A percentile compares a stretch with the other conserved stretches of the same genome.
Evolutionary conservation across 352 stramenopile genomes (phyloP).

Genomic region (Thraustotheca clavata): DNA sequence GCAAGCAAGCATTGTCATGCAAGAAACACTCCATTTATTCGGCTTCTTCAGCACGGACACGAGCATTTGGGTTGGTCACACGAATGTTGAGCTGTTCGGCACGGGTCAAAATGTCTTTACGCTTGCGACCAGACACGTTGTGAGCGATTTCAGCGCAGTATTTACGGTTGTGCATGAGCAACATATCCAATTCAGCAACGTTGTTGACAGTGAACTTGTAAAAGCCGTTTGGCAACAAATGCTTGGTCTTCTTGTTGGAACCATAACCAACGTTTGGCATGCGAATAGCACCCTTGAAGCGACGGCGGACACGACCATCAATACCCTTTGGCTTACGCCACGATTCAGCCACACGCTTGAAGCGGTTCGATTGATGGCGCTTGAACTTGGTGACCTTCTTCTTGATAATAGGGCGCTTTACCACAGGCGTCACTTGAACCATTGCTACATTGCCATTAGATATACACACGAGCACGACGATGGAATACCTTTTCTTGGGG

Average conservation of each 20-base stretch:
- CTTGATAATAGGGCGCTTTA: constrained; percentile 95
- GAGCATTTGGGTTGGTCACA: constrained; percentile 97
- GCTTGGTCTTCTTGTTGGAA: constrained; percentile 98
- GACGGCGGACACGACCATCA: constrained; percentile 97
- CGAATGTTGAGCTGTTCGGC: constrained; percentile 97
- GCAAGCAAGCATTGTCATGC: too few relatives aligned
- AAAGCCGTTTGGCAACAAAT: constrained; percentile 98
- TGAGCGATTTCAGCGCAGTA: constrained; percentile 99
- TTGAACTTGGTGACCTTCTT: constrained; percentile 99
- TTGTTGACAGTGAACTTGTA: constrained; percentile 99
- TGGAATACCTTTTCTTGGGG: constrained; percentile 14
- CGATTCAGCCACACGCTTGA: constrained; percentile 94
- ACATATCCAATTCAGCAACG: constrained; percentile 96
- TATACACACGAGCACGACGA: too few relatives aligned
- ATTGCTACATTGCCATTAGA: constrained; percentile 26
- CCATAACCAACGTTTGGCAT: constrained; percentile 99
- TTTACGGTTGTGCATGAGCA: constrained; percentile 92
- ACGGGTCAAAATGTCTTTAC: constrained; percentile 96
- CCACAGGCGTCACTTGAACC: constrained; percentile 86
- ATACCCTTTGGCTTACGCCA: constrained; percentile 99
- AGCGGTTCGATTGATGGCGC: constrained; percentile 97
- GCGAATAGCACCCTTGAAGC: constrained; percentile 98
- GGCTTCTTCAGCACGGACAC: constrained; percentile 95
- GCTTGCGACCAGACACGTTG: constrained; percentile 95
- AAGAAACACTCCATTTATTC: constrained; percentile 53